Conservation (phyloP, 169 alveolate genomes). For the Babesia divergens region DNA sequence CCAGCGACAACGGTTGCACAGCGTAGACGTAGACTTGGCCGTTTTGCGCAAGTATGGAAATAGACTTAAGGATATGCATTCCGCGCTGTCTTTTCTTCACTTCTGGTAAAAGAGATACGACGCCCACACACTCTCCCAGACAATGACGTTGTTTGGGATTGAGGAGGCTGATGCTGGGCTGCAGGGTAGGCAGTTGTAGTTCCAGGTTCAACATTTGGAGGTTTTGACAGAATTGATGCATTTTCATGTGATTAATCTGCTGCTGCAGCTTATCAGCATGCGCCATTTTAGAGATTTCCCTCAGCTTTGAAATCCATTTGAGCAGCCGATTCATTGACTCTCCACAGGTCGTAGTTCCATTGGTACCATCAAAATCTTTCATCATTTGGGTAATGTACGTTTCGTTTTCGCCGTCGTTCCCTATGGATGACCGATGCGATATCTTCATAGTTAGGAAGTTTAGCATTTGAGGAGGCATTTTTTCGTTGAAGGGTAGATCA, state of each 20-base stretch:
- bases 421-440: conserved; percentile 6
- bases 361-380: conserved; percentile 1
- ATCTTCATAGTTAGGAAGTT: conserved; percentile 40
- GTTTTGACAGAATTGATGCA: conserved; percentile 19
- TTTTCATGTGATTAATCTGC: conserved; percentile 17
- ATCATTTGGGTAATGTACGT: not conserved
- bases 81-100: conserved; percentile 44
- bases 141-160: conserved; percentile 21
- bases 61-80: conserved; percentile 42
- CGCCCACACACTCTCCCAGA: conserved; percentile 23
- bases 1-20: conserved; percentile 42
- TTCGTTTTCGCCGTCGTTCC: not conserved
- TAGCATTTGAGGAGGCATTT: conserved; percentile 50
- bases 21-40: conserved; percentile 56
- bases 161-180: not conserved
- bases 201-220: conserved; percentile 12
- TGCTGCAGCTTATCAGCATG: conserved; percentile 1
- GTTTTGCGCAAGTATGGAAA: conserved; percentile 40
- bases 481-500: conserved; percentile 63
- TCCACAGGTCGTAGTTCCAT: conserved; percentile 24
- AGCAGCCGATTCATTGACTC: conserved; percentile 52
- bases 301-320: conserved; percentile 34
- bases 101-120: conserved; percentile 16
- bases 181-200: conserved; percentile 53
- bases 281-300: conserved; percentile 1